Base-by-base conservation (phyloP, 768 basidiomycete species). In the Infundibulicybe gibba region DNA sequence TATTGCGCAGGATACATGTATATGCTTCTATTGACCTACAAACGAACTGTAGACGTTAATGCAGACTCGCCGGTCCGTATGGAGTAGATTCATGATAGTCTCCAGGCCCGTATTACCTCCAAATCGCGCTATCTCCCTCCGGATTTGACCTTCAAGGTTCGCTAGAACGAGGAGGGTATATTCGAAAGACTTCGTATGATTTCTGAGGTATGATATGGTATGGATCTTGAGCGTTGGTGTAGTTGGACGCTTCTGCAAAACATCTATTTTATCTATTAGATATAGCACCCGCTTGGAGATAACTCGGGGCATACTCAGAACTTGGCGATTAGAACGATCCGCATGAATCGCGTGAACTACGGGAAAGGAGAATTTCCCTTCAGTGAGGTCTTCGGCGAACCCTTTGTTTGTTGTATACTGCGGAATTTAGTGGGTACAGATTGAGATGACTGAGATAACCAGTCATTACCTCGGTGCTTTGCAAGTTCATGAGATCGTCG, bases 341-440 rank as follows among this genome's bases (percentile, higher is more conserved):
- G 88, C 79, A 25, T 87, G 83, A 40, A 97, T 85, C 15, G 88
- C 84, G 62, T 97, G 95, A 1, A 98, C 85, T 30, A 97, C 76
- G 0, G 94, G 94, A 67, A 98, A 98, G 3, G 91, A 94, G 71
- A 98, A 98, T 64, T 98, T 98, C 6, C 95, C 95, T 68, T 97
- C 95, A 0, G 90, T 87, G 12, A 98, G 72, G 61, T 98, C 95
- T 65, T 98, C 94, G 0, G 89, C 90, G 62, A 90, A 95, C 2
- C 88, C 88, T 61, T 90, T 90, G 61, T 86, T 89, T 37, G 79
- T 77, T 2, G 83, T 71, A 59, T 97, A 97, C 91, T 95, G 42
- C 2, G 32, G 5, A 3, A 10, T 3, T 17, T 13, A 30, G 9
- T 31, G 25, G 34, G 32, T 5, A 32, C 13, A 38, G 37, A 14